Conservation (phyloP, 2,329 filamentous ascomycete species). For the Waltergamsia citrina region DNA sequence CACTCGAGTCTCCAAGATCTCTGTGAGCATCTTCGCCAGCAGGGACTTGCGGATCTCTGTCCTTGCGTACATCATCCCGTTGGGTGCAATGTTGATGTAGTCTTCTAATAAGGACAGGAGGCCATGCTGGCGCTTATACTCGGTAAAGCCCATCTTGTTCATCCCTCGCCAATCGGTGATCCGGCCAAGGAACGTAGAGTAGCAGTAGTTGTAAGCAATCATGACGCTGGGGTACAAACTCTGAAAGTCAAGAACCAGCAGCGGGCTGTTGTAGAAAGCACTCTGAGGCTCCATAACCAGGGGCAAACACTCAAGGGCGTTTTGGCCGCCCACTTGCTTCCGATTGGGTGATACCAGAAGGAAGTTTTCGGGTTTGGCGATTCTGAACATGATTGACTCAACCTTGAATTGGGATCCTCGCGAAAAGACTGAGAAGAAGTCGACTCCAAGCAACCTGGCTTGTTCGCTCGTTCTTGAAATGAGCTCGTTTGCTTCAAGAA, state of each 20-base stretch:
- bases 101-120: constrained; percentile 72
- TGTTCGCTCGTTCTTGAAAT: constrained; percentile 88
- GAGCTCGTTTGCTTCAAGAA: constrained; percentile 83
- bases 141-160: constrained; percentile 89
- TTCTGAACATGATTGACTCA: constrained; percentile 96
- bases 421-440: constrained; percentile 95
- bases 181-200: constrained; percentile 88
- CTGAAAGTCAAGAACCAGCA: constrained; percentile 91
- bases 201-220: constrained; percentile 99
- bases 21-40: constrained; percentile 89
- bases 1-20: constrained; percentile 89
- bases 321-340: constrained; percentile 88
- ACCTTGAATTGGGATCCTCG: constrained; percentile 97
- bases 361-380: constrained; percentile 94
- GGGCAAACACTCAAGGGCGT: constrained; percentile 87
- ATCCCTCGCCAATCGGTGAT: constrained; percentile 80
- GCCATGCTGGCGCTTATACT: constrained; percentile 69
- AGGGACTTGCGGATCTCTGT: constrained; percentile 79
- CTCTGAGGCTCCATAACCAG: constrained; percentile 97
- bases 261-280: constrained; percentile 81
- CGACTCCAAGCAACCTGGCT: constrained; percentile 81
- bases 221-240: constrained; percentile 95
- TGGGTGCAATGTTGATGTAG: constrained; percentile 85
- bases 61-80: constrained; percentile 93
- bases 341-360: constrained; percentile 81